Percentiles rank a stretch among this genome's conserved stretches.
phyloP scores from a whole-genome alignment of 2,329 filamentous ascomycete genomes.

The Colletotrichum chrysophilum region DNA sequence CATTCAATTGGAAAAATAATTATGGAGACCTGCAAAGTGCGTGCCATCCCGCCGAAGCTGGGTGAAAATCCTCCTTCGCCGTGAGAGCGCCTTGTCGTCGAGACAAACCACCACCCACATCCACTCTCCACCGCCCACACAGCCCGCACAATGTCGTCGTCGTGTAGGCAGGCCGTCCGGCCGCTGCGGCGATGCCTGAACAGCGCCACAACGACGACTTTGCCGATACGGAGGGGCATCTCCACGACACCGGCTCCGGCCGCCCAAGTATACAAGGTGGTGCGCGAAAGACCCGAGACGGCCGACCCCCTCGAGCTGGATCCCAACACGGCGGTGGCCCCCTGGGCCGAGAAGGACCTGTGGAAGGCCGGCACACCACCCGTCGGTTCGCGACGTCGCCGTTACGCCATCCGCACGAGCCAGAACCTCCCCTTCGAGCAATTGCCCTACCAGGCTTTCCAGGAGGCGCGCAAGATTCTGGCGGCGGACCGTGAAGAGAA shows the following conservation, averaged over 20 bases:
- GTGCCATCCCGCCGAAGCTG: constrained; percentile 9
- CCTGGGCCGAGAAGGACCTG: constrained; percentile 69
- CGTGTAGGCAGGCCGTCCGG: constrained; percentile 62
- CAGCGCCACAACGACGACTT: constrained; percentile 38
- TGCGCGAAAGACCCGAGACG: constrained; percentile 21
- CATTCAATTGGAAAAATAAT: constrained; percentile 20
- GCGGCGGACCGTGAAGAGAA: constrained; percentile 83
- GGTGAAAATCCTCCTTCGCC: constrained; percentile 6
- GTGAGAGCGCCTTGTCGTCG: neutral
- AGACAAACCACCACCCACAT: neutral
- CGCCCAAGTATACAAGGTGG: constrained; percentile 29
- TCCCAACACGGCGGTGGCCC: constrained; percentile 71
- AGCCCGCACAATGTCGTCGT: constrained; percentile 53
- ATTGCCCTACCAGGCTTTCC: constrained; percentile 96
- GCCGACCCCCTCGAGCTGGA: constrained; percentile 55
- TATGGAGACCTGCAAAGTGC: constrained; percentile 17
- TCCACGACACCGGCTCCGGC: constrained; percentile 38
- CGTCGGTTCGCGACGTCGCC: constrained; percentile 83
- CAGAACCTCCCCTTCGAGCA: constrained; percentile 85
- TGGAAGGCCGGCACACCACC: constrained; percentile 72
- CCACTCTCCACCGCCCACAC: neutral
- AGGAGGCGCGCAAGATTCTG: constrained; percentile 88
- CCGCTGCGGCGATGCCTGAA: constrained; percentile 61
- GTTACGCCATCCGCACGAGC: constrained; percentile 70
- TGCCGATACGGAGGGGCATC: constrained; percentile 28